Conservation (phyloP, 768 basidiomycete genomes). For the Phlebiopsis flavidoalba region DNA sequence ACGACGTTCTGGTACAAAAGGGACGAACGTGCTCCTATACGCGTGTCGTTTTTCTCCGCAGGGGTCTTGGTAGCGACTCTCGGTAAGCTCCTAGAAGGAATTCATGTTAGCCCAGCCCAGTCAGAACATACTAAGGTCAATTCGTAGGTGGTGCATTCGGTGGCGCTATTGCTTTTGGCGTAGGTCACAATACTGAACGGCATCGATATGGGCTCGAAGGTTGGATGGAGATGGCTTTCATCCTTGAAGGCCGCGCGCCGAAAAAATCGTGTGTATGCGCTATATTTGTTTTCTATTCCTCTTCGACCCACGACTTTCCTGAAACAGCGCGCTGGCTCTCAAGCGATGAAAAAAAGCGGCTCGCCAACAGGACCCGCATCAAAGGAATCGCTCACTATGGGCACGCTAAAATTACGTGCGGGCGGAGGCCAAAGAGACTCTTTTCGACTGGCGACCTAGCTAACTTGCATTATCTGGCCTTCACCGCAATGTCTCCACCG, state of each 20-base stretch:
- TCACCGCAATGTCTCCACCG: slow-evolving; percentile 39
- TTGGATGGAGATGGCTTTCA: slow-evolving; percentile 35
- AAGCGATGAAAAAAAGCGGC: slow-evolving; percentile 34
- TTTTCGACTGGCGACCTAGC: slow-evolving; percentile 32
- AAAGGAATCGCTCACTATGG: slow-evolving; percentile 35
- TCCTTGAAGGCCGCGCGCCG: slow-evolving; percentile 43
- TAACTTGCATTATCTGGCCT: slow-evolving; percentile 36
- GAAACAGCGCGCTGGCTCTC: slow-evolving; percentile 42
- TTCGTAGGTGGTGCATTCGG: slow-evolving; percentile 25
- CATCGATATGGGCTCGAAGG: slow-evolving; percentile 19
- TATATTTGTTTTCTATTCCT: slow-evolving; percentile 26
- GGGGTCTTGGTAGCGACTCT: slow-evolving; percentile 23
- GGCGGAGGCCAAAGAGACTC: slow-evolving; percentile 31
- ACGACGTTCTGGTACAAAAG: slow-evolving; percentile 40
- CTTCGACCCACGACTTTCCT: slow-evolving; percentile 51
- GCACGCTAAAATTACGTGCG: slow-evolving; percentile 31
- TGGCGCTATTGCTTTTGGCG: slow-evolving; percentile 28
- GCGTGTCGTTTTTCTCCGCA: slow-evolving; percentile 25
- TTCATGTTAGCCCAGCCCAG: neutral
- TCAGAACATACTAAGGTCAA: neutral
- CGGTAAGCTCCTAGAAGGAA: slow-evolving; percentile 7
- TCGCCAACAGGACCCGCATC: slow-evolving; percentile 32
- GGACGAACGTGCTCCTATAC: slow-evolving; percentile 22
- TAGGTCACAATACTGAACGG: slow-evolving; percentile 27
- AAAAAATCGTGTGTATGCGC: slow-evolving; percentile 36